These are phyloP conservation scores for Xanthoceras sorbifolium DNA, from an alignment of 345 rosid species.

Conservation along the genomic window DNA sequence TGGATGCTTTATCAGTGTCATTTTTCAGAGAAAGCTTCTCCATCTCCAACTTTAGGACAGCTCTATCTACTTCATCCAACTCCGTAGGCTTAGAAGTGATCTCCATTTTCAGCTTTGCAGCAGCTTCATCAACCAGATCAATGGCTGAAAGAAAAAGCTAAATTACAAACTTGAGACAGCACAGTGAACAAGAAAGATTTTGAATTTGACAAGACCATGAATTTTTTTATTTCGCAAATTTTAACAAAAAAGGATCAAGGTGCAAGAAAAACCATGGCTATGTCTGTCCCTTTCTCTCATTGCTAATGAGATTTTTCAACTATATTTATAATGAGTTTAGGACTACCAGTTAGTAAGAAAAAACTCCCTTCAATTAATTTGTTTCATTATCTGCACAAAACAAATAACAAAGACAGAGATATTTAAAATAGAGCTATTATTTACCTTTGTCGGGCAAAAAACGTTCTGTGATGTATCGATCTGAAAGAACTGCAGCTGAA, in stretches of 20 bases:
- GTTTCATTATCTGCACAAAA: background rate
- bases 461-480: slow-evolving; percentile 84
- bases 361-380: background rate
- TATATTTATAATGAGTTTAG: background rate
- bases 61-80: slow-evolving; percentile 85
- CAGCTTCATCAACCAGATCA: slow-evolving; percentile 97
- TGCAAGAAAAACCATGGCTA: background rate
- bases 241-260: background rate
- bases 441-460: slow-evolving; percentile 97
- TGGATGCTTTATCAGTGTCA: slow-evolving; percentile 83
- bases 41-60: slow-evolving; percentile 88
- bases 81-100: slow-evolving; percentile 96
- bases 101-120: slow-evolving; percentile 97
- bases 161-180: slow-evolving; percentile 16
- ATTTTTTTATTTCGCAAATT: too few relatives aligned
- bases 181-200: background rate
- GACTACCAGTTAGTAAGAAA: background rate
- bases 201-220: background rate
- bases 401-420: background rate
- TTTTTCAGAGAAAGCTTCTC: slow-evolving; percentile 86
- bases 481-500: slow-evolving; percentile 85
- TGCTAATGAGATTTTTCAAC: background rate
- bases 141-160: slow-evolving; percentile 60
- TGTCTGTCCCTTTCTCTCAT: background rate
- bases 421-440: background rate